Base-by-base conservation (phyloP, 2,329 filamentous ascomycete species). In the Harringtonia aguacate region DNA sequence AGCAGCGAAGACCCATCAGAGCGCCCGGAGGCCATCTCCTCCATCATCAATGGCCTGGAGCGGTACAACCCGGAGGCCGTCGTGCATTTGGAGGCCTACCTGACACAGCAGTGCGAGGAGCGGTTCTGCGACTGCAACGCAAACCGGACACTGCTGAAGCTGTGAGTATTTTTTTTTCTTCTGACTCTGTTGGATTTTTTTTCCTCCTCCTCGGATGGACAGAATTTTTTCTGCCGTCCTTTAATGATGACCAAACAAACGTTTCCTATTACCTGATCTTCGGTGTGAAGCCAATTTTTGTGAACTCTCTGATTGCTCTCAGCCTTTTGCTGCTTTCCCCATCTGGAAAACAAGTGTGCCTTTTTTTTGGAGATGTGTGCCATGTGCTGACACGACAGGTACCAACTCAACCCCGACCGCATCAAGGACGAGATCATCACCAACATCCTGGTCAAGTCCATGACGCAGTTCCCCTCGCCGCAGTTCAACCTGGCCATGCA, bases 371-470 rank as follows among this genome's bases (percentile, higher is more conserved):
- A n/a, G n/a, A n/a, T n/a, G n/a, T n/a, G n/a, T n/a, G n/a, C n/a
- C n/a, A n/a, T n/a, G n/a, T 7, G n/a, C 22, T 30, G 6, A 33
- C 47, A 34, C 21, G 22, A 29, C 41, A 98, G 92, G 53, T 98
- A 98, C 77, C 94, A 98, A 72, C 95, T 98, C 72, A 98, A 98
- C 79, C 92, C 92, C 42, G 89, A 97, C 73, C 86, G 95, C 56
- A 81, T 89, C 61, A 90, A 92, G 72, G 86, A 95, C 61, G 92
- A 98, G 68, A 87, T 90, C 60, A 88, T 92, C 66, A 97, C 92
- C 74, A 97, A 97, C 77, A 85, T 97, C 70, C 87, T 98, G 64
- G 89, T 94, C 73, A 98, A 97, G 75, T 78, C 89, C 54, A 81
- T 98, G 62, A 95, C 90, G 55, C 86, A 95, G 69, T 98, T 98